Evolutionary conservation across 2,329 filamentous ascomycete species (phyloP), one percentile per base, ranked within the genome.

Genomic region (Aspergillus unguis): DNA sequence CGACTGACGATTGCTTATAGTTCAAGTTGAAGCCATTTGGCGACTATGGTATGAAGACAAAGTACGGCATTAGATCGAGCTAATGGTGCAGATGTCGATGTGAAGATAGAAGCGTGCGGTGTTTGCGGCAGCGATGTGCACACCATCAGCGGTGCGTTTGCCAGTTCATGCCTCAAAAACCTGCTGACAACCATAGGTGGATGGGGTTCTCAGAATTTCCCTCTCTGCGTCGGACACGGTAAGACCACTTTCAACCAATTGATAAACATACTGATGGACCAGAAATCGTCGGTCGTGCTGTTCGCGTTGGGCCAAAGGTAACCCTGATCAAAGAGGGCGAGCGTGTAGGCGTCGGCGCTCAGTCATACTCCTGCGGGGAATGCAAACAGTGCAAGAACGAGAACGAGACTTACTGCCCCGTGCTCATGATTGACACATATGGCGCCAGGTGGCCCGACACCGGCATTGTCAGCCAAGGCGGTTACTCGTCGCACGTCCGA

Each of bases 21-120:
- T 90, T 90, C 77, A 82, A 85, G 62, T 85, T 92, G 53, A 94
- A 95, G 77, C 87, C 88, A 17, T 95, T 95, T 69, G 89, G 86
- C 59, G 88, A 92, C 69, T 82, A 89, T 72, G 69, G 69, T 72
- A 59, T 53, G 65, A 46, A 36, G 1, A 28, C n/a, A 7, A 4
- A 23, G 25, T 26, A 9, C 27, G 11, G 5, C n/a, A 32, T 40
- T 6, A 6, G 29, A 29, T 10, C 27, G 6, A 44, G 9, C 48
- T 52, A 48, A 40, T 56, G 10, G 50, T 26, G 32, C 44, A 69
- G 90, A 96, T 68, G 84, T 96, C 63, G 90, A 95, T 69, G 83
- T 96, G 73, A 87, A 92, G 77, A 86, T 96, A 64, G 85, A 91
- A 60, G 85, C 83, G 67, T 92, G 88, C 66, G 88, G 89, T 65